Evolutionary conservation across 345 rosid species (phyloP), one percentile per base, ranked within the genome.

Genomic region (Eucalyptus polyanthemos): DNA sequence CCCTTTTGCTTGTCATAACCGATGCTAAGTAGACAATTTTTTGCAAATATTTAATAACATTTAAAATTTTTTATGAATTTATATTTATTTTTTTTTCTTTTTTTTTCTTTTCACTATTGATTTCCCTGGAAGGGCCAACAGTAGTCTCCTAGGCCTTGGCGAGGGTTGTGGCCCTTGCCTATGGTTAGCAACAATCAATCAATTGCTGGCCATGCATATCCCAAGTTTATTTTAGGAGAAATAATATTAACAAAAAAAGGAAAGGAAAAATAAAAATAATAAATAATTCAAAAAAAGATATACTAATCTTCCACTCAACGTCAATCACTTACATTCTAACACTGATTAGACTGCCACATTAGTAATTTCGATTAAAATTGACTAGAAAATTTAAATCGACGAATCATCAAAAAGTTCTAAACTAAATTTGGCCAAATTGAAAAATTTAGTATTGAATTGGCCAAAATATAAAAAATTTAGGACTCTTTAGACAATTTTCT

Each of bases 11-110:
- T 76, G 29, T 7, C 29, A 76, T 6, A 22, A 6, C 0, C 0
- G 2, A 15, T 15, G 4, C 27, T 76, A 13, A 76, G 9, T 40
- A 13, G 22, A 65, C 3, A 65, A 15, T 65, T 65, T 60, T 14
- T n/a, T 40, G 2, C 14, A 37, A 40, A 21, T 76, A 21, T 76
- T 76, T 21, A 37, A 58, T 5, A 72, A 72, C 21, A 34, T 11
- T 76, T 40, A 4, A 9, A 21, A 0, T 37, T 40, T 37, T 40
- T 22, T 40, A 40, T 11, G 11, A 21, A 40, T 37, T 11, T 21
- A 0, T 15, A 14, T 62, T 60, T 27, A 12, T 0, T 29, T 12
- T 4, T 27, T 13, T 27, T 14, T 11, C 0, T 1, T 5, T 29
- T 65, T 14, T 62, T 65, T 65, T 14, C 19, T 14, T 37, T 76